Evolutionary conservation across 805 yeast genomes (phyloP).

Genomic region (Sugiyamaella chiloensis): DNA sequence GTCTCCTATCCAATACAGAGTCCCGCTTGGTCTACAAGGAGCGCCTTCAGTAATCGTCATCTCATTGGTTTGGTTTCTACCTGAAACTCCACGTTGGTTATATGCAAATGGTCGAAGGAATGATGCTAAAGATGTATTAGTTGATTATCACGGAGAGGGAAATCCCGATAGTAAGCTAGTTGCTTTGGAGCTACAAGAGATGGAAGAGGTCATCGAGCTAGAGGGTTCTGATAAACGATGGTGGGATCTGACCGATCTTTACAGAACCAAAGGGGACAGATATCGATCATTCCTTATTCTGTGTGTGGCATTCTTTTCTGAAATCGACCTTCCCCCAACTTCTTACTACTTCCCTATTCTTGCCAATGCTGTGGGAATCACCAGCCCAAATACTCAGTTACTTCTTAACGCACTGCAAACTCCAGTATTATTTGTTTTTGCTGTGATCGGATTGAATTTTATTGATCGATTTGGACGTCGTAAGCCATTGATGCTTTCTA

Average conservation of each 20-base stretch:
- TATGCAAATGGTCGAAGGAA: constrained; percentile 17
- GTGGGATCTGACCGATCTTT: constrained; percentile 23
- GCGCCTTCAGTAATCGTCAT: constrained; percentile 17
- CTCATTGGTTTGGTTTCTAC: constrained; percentile 13
- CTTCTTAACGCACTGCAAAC: constrained; percentile 10
- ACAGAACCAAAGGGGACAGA: constrained; percentile 16
- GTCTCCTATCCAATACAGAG: constrained; percentile 36
- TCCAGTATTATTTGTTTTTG: constrained; percentile 26
- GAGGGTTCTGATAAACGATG: constrained; percentile 22
- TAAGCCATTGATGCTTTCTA: constrained; percentile 3
- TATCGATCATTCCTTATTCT: constrained; percentile 21
- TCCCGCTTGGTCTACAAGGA: constrained; percentile 21
- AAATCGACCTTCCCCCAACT: constrained; percentile 20
- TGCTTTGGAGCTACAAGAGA: constrained; percentile 20
- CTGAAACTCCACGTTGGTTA: constrained; percentile 28
- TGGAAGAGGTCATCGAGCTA: constrained; percentile 17
- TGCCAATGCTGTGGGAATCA: constrained; percentile 17
- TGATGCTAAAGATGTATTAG: constrained; percentile 17
- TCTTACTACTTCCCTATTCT: constrained; percentile 19
- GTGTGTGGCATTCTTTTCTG: constrained; percentile 12
- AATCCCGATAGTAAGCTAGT: constrained; percentile 17
- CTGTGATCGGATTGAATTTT: constrained; percentile 1
- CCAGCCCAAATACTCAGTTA: constrained; percentile 3
- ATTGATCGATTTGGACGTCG: constrained; percentile 14
- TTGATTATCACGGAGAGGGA: constrained; percentile 22